phyloP scores from a whole-genome alignment of 768 basidiomycete species.

The Suillus subalutaceus region DNA sequence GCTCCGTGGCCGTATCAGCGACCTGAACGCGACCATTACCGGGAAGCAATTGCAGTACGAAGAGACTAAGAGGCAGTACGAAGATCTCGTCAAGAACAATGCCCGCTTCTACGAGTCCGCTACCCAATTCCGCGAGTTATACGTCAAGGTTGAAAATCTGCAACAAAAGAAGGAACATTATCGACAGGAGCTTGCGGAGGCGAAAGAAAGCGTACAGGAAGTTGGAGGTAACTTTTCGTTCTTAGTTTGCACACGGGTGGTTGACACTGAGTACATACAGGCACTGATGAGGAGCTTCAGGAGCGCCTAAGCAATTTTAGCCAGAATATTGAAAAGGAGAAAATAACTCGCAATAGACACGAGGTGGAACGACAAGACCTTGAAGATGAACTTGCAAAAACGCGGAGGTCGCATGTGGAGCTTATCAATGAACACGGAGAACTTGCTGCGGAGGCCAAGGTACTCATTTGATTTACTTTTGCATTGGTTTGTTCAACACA shows the following conservation, averaged over 20 bases:
- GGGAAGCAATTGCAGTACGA: constrained; percentile 77
- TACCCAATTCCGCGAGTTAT: constrained; percentile 84
- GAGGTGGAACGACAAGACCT: constrained; percentile 59
- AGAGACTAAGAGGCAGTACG: constrained; percentile 64
- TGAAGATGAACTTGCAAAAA: constrained; percentile 57
- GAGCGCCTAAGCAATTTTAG: constrained; percentile 60
- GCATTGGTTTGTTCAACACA: neutral
- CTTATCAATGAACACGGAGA: constrained; percentile 66
- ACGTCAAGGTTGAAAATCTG: constrained; percentile 66
- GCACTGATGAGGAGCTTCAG: constrained; percentile 72
- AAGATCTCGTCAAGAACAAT: constrained; percentile 68
- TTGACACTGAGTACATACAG: constrained; percentile 38
- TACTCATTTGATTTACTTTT: constrained; percentile 24
- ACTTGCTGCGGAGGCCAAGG: constrained; percentile 75
- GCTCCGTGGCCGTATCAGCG: constrained; percentile 65
- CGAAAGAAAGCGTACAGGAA: constrained; percentile 66
- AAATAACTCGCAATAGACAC: constrained; percentile 49
- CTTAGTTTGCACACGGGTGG: too few relatives aligned
- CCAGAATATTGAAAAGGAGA: constrained; percentile 54
- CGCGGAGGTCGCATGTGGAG: constrained; percentile 55
- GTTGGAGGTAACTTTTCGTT: constrained; percentile 49
- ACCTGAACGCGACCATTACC: constrained; percentile 62
- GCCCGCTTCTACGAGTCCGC: constrained; percentile 81
- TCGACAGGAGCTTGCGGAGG: constrained; percentile 62
- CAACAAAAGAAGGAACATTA: constrained; percentile 63